These are phyloP conservation scores for Discostella stelligeroides DNA, from an alignment of 108 stramenopile species.

Conservation along the genomic window DNA sequence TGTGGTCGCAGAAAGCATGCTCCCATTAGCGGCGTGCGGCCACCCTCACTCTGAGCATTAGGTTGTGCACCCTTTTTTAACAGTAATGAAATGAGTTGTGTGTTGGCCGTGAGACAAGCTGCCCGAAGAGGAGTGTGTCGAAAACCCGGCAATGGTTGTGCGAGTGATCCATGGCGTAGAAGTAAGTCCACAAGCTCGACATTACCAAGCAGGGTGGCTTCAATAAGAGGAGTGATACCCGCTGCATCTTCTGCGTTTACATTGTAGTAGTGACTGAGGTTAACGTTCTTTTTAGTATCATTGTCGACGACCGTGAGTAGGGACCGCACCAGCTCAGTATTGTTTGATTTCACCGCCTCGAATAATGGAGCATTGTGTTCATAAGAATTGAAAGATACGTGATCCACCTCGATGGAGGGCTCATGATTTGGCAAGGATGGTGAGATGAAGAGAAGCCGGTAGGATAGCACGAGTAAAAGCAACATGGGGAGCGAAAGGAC, in stretches of 20 bases:
- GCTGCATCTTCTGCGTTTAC: conserved; percentile 46
- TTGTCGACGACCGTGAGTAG: conserved; percentile 12
- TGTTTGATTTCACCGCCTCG: conserved; percentile 42
- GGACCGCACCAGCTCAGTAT: conserved; percentile 24
- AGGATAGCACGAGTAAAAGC: not conserved
- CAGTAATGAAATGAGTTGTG: conserved; percentile 25
- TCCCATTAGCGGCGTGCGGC: conserved; percentile 51
- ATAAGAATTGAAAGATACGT: conserved; percentile 19
- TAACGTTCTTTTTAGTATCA: not conserved
- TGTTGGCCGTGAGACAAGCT: conserved; percentile 47
- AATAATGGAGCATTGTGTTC: conserved; percentile 35
- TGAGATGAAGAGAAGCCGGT: not conserved
- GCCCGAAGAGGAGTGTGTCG: conserved; percentile 50
- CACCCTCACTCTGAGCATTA: conserved; percentile 42
- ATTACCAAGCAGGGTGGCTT: conserved; percentile 45
- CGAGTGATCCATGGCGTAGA: conserved; percentile 24
- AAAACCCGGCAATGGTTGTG: conserved; percentile 49
- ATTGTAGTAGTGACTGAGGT: conserved; percentile 16
- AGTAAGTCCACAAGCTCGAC: conserved; percentile 35
- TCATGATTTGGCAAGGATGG: not conserved
- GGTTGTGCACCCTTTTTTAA: conserved; percentile 46
- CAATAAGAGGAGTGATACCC: conserved; percentile 50
- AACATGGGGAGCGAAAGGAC: too few relatives aligned
- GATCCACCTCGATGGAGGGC: not conserved
- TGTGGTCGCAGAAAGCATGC: conserved; percentile 51